These are phyloP conservation scores for Sonneratia caseolaris DNA, from an alignment of 345 rosid genomes.

Conservation along the genomic window DNA sequence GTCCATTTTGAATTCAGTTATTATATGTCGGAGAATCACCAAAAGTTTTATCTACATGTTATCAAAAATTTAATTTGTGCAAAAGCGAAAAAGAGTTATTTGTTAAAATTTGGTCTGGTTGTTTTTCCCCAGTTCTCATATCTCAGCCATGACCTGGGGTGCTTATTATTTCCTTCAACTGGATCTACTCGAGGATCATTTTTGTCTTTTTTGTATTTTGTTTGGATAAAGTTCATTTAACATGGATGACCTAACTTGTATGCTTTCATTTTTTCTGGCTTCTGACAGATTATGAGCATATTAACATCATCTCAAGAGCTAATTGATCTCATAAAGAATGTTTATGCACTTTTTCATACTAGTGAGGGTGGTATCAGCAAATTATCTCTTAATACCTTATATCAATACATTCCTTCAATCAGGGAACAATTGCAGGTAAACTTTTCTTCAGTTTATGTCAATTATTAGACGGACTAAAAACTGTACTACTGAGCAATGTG, in stretches of 20 bases:
- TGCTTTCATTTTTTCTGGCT: slow-evolving; percentile 5
- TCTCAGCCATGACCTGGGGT: neutral
- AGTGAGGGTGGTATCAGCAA: slow-evolving; percentile 47
- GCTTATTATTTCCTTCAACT: neutral
- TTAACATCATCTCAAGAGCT: slow-evolving; percentile 75
- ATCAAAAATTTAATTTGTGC: neutral
- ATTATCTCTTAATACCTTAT: slow-evolving; percentile 31
- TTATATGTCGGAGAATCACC: no score
- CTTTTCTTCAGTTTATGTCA: neutral
- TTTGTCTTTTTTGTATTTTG: no score
- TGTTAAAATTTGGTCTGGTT: no score
- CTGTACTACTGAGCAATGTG: neutral
- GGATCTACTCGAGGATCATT: neutral
- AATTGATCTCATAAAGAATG: slow-evolving; percentile 52
- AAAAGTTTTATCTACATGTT: neutral
- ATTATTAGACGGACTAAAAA: neutral
- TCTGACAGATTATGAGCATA: slow-evolving; percentile 46
- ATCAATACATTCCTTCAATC: slow-evolving; percentile 53
- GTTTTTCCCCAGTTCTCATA: no score
- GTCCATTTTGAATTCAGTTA: neutral
- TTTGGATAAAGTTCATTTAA: neutral
- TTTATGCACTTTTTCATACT: slow-evolving; percentile 53
- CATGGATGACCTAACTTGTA: neutral
- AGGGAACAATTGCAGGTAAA: slow-evolving; percentile 71
- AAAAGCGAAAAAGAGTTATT: neutral